Evolutionary conservation across 2,329 filamentous ascomycete genomes (phyloP).

Genomic region (Cladosporium sp.): DNA sequence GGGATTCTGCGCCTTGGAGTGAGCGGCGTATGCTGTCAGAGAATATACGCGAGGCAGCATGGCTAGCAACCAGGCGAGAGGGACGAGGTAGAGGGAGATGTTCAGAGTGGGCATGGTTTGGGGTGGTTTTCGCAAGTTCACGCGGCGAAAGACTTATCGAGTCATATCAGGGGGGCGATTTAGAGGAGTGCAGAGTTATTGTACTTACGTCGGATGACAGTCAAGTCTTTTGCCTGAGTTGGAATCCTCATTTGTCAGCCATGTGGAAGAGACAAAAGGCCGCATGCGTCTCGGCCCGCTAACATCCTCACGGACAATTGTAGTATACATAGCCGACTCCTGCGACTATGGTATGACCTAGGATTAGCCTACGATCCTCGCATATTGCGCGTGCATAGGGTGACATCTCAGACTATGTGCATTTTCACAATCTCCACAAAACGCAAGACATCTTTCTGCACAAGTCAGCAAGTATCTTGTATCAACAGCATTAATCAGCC

Average conservation of each 20-base stretch:
- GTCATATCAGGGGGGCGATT: neutral
- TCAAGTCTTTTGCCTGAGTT: neutral
- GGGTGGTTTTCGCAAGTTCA: neutral
- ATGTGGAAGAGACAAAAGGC: neutral
- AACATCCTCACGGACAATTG: neutral
- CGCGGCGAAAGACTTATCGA: neutral
- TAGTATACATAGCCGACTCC: neutral
- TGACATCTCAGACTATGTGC: neutral
- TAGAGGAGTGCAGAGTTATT: neutral
- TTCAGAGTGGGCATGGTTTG: neutral
- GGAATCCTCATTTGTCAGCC: neutral
- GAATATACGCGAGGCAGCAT: conserved; percentile 39
- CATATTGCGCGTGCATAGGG: neutral
- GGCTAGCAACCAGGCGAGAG: conserved; percentile 39
- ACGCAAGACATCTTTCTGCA: neutral
- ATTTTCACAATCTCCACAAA: neutral
- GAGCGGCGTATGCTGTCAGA: neutral
- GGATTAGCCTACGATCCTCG: neutral
- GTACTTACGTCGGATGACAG: neutral
- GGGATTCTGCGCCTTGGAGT: neutral
- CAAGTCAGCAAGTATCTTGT: neutral
- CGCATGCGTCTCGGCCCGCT: neutral
- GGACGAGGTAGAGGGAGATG: conserved; percentile 33
- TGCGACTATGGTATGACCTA: neutral
- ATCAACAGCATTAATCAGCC: neutral